These are phyloP conservation scores for Escovopsis weberi DNA, from an alignment of 2,329 filamentous ascomycete genomes.

Conservation along the genomic window DNA sequence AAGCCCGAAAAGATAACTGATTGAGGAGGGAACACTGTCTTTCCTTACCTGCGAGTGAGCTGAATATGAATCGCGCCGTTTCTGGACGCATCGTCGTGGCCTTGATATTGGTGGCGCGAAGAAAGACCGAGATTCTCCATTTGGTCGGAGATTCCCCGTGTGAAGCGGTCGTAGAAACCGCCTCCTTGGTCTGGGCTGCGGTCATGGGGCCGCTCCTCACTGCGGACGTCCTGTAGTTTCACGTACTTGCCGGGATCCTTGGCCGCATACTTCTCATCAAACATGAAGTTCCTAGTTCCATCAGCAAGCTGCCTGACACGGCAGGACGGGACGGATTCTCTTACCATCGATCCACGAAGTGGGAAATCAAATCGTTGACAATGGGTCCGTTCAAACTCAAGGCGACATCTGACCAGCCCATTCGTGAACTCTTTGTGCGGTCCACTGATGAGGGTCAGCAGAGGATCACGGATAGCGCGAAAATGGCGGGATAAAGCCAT, in stretches of 20 bases:
- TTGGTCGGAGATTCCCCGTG: background rate
- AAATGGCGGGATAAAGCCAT: background rate
- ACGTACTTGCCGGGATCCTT: slow-evolving; percentile 37
- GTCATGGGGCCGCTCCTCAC: slow-evolving; percentile 12
- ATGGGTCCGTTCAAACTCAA: slow-evolving; percentile 63
- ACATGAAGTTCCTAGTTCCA: slow-evolving; percentile 60
- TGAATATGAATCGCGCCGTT: slow-evolving; percentile 28
- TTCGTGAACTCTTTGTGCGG: slow-evolving; percentile 62
- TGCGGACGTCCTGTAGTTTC: slow-evolving; percentile 19
- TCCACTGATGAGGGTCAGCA: slow-evolving; percentile 36
- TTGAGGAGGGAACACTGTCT: no score
- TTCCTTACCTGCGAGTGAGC: slow-evolving; percentile 31
- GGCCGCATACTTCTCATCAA: slow-evolving; percentile 57
- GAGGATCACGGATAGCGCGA: background rate
- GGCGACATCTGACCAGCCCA: slow-evolving; percentile 87
- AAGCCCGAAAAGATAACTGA: no score
- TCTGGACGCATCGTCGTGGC: slow-evolving; percentile 7
- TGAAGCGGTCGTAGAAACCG: slow-evolving; percentile 2
- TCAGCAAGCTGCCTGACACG: background rate
- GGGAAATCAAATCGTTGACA: slow-evolving; percentile 57
- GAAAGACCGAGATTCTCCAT: slow-evolving; percentile 3
- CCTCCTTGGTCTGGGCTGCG: slow-evolving; percentile 1
- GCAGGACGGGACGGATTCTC: slow-evolving; percentile 3
- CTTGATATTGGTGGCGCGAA: slow-evolving; percentile 5
- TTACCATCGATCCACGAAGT: slow-evolving; percentile 73